Percentiles rank a stretch among this genome's conserved stretches.
phyloP scores from a whole-genome alignment of 495 filamentous ascomycete genomes.

The Eremomyces bilateralis region DNA sequence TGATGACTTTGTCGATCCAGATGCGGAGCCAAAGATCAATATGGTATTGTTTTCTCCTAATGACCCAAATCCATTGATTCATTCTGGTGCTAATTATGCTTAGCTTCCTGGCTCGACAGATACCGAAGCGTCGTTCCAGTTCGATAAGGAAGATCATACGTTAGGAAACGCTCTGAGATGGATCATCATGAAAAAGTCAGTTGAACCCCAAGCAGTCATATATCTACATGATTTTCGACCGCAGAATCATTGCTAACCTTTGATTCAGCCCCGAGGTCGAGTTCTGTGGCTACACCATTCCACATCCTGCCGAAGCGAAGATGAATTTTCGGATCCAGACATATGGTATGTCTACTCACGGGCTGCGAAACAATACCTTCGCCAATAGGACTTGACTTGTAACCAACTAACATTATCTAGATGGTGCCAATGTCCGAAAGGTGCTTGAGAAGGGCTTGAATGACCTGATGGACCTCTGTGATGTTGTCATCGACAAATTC shows the following conservation, averaged over 20 bases:
- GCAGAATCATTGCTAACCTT: no score
- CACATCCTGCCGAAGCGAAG: slow-evolving; percentile 83
- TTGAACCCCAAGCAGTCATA: slow-evolving; percentile 1
- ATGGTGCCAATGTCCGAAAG: slow-evolving; percentile 56
- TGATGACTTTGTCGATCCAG: no score
- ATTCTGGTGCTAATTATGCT: neutral
- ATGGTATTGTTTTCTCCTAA: no score
- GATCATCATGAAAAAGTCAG: slow-evolving; percentile 96
- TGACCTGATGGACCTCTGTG: slow-evolving; percentile 75
- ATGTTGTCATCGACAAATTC: slow-evolving; percentile 78
- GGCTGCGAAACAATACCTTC: no score
- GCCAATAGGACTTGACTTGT: neutral
- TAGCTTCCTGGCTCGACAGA: slow-evolving; percentile 24
- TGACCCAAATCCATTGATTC: no score
- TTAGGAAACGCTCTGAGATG: slow-evolving; percentile 84
- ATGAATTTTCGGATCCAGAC: slow-evolving; percentile 98
- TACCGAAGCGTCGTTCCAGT: slow-evolving; percentile 55
- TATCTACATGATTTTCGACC: neutral
- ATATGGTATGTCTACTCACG: slow-evolving; percentile 52
- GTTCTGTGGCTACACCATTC: slow-evolving; percentile 95
- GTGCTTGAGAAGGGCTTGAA: slow-evolving; percentile 76
- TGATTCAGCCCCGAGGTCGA: slow-evolving; percentile 91
- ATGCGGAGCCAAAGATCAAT: no score
- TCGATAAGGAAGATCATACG: slow-evolving; percentile 81
- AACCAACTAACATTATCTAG: slow-evolving; percentile 20